phyloP scores from a whole-genome alignment of 129 eudicot genomes.

The Escallonia herrerae region DNA sequence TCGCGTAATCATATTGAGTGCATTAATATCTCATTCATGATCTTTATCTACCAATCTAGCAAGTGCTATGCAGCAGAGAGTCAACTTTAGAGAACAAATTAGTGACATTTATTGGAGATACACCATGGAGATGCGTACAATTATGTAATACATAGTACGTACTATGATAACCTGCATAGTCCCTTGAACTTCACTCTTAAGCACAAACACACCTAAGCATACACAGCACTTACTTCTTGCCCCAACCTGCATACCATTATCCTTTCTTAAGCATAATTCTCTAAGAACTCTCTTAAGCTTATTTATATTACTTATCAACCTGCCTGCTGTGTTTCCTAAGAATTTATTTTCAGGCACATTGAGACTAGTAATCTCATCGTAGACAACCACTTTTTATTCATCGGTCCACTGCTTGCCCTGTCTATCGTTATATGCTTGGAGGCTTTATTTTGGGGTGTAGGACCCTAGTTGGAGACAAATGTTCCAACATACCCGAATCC shows the following conservation, averaged over 20 bases:
- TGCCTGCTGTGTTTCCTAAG: neutral
- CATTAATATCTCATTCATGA: too few species aligned
- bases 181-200: too few species aligned
- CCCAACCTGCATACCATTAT: neutral
- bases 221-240: neutral
- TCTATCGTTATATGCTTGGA: neutral
- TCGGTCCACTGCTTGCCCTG: neutral
- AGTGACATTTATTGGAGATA: conserved; percentile 1
- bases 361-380: too few species aligned
- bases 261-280: conserved; percentile 7
- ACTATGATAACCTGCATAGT: too few species aligned
- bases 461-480: conserved; percentile 30
- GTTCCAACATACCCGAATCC: conserved; percentile 73
- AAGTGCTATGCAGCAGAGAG: neutral
- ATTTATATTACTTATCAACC: neutral
- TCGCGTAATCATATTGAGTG: too few species aligned
- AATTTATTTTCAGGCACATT: too few species aligned
- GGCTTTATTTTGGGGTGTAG: neutral
- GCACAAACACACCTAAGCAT: neutral
- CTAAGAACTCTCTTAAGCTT: conserved; percentile 5
- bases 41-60: neutral
- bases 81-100: neutral
- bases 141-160: neutral
- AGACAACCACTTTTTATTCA: too few species aligned
- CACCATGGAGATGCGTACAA: neutral